Base-by-base conservation (phyloP, 2,329 filamentous ascomycete species). In the Cercospora janseana region DNA sequence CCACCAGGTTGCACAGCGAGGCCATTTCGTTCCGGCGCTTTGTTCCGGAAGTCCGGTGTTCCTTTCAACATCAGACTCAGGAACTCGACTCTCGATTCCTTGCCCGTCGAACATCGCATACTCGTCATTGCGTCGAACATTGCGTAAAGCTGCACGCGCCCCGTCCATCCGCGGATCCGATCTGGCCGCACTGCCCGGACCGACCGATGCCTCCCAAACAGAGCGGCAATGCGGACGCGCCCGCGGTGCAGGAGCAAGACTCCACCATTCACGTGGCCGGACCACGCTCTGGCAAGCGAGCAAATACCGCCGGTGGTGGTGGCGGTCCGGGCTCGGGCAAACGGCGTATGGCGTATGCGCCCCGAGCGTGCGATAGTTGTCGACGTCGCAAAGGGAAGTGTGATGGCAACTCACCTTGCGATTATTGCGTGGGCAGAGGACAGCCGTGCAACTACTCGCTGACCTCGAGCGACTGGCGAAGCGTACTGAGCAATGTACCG, bases 381-480 rank as follows among this genome's bases (percentile, higher is more conserved):
- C 35, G 35, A 8, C 35, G 35, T 24, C 20, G 35, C n/a, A 40
- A 40, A 5, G 35, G 35, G 12, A 40, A 23, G n/a, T 40, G 35
- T 12, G 35, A 40, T 13, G 35, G 35, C 35, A 40, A 40, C 8
- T n/a, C 21, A 23, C 35, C 35, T 10, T 40, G 35, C 35, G 35
- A 26, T 8, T 40, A 40, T 9, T 40, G 35, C 26, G 20, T 13
- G 20, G 35, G 35, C 1, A 40, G 35, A 26, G n/a, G 35, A 13
- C 35, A 40, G 10, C n/a, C 35, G 26, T 40, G 35, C 35, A 21
- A 40, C 16, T 40, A 26, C 18, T 40, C 35, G 35, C 26, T 40
- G 35, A 40, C 35, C 6, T 23, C 35, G 21, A 40, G 35, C 21
- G 35, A 40, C 18, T 40, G 35, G 35, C 23, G 35, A 13, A 40